Evolutionary conservation across 768 basidiomycete genomes (phyloP), one percentile per base, ranked within the genome.

Genomic region (Auricularia sp.): DNA sequence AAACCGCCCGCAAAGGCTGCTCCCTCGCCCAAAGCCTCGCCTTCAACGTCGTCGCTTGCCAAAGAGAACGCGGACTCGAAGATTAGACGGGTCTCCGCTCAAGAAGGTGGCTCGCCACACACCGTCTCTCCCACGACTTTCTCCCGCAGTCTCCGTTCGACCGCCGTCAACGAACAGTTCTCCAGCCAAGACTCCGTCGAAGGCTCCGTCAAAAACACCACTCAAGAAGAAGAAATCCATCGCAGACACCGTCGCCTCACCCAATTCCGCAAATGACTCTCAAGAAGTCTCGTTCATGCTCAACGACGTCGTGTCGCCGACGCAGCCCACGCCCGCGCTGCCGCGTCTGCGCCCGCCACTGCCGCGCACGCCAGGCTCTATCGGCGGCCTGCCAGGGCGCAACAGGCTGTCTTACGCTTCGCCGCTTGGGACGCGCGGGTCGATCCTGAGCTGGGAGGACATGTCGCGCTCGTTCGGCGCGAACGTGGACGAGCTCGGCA

Each of bases 391-490:
- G 3, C 56, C 21, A 58, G 11, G 21, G 56, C 7, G 34, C 10
- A 29, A 34, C 23, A 58, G 12, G 47, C n/a, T 21, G 47, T 51
- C 29, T 4, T 23, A 16, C 21, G 56, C 34, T 5, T 58, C 56
- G 7, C 56, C 23, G 21, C 34, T 58, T 16, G 56, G 34, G 8
- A 35, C 56, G 16, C 56, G 56, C 23, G 56, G 56, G 12, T 58
- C 56, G 29, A 58, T 58, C 34, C n/a, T 58, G 14, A 23, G 21
- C n/a, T 58, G 56, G 56, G 56, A 58, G 56, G 56, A 58, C 34
- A 58, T 58, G 56, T 58, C 56, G 56, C 56, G 56, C 56, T 58
- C 56, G n/a, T 58, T 58, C 21, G 21, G 51, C 51, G 18, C 16
- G 6, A 53, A 58, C 12, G 34, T 34, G 12, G 56, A 58, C 23